Conservation (phyloP, 2,329 filamentous ascomycete genomes). For the Ascochyta fabae region DNA sequence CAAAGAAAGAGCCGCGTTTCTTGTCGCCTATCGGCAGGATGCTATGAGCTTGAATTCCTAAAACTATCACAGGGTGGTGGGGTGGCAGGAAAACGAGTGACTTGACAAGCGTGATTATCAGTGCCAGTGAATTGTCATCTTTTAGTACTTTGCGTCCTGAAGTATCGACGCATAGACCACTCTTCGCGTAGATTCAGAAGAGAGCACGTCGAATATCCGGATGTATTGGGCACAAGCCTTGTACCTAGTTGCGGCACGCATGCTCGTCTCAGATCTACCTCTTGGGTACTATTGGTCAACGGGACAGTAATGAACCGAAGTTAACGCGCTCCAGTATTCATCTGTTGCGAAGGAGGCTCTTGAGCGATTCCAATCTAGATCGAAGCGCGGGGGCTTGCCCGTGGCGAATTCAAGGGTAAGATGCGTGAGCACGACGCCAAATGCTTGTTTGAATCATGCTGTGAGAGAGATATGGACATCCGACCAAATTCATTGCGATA, state of each 20-base stretch:
- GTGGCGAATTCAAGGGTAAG: constrained; percentile 36
- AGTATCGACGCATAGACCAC: constrained; percentile 39
- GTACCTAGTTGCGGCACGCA: constrained; percentile 45
- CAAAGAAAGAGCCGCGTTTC: constrained; percentile 36
- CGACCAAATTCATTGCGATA: constrained; percentile 28
- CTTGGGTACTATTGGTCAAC: constrained; percentile 38
- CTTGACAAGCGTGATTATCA: constrained; percentile 24
- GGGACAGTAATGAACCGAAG: constrained; percentile 44
- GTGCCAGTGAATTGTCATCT: constrained; percentile 44
- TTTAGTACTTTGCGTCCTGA: constrained; percentile 45
- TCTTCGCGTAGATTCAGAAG: constrained; percentile 32
- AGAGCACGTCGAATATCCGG: constrained; percentile 44
- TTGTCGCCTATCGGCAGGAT: constrained; percentile 29
- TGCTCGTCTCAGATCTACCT: constrained; percentile 38
- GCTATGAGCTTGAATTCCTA: not conserved
- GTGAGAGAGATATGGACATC: constrained; percentile 16
- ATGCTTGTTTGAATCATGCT: constrained; percentile 21
- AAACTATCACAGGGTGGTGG: constrained; percentile 4
- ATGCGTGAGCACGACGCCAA: constrained; percentile 20
- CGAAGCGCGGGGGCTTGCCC: constrained; percentile 30
- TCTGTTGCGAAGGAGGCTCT: constrained; percentile 34
- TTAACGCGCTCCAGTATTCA: constrained; percentile 34
- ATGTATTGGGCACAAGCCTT: constrained; percentile 47
- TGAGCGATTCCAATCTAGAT: constrained; percentile 40
- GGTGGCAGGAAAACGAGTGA: constrained; percentile 19